Evolutionary conservation across 2,329 filamentous ascomycete genomes (phyloP).

Genomic region (Didymella keratinophila): DNA sequence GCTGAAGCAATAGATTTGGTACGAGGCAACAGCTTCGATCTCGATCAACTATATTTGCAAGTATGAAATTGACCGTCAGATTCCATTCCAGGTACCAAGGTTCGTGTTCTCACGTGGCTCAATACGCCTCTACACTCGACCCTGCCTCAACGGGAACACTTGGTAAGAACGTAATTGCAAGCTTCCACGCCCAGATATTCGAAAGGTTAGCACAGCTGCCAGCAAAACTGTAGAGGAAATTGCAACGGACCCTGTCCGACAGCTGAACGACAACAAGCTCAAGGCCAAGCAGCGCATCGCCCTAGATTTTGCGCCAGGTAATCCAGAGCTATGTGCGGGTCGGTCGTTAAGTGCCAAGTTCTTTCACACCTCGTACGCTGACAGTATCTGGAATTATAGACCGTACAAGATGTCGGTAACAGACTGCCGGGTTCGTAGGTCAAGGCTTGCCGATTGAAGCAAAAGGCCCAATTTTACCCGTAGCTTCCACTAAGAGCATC

Average conservation of each 20-base stretch:
- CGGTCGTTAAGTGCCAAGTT: background rate
- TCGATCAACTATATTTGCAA: background rate
- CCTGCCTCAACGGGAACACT: background rate
- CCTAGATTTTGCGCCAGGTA: constrained; percentile 5
- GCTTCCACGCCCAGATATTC: background rate
- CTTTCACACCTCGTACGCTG: constrained; percentile 4
- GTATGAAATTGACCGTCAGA: background rate
- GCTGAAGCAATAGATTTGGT: background rate
- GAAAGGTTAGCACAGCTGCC: constrained; percentile 1
- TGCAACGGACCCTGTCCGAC: background rate
- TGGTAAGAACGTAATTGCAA: background rate
- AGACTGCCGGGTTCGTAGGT: background rate
- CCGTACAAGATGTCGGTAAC: constrained; percentile 1
- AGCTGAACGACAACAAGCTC: constrained; percentile 5
- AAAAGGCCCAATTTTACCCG: background rate
- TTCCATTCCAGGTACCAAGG: background rate
- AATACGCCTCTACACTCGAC: background rate
- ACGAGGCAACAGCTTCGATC: background rate
- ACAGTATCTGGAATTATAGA: background rate
- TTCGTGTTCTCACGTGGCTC: background rate
- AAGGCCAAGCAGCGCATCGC: constrained; percentile 1
- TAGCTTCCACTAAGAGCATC: background rate
- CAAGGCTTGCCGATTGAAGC: background rate
- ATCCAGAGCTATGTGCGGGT: constrained; percentile 6
- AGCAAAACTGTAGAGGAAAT: background rate